Conservation (phyloP, 2,329 filamentous ascomycete genomes). For the Ophiostoma tasmaniense region DNA sequence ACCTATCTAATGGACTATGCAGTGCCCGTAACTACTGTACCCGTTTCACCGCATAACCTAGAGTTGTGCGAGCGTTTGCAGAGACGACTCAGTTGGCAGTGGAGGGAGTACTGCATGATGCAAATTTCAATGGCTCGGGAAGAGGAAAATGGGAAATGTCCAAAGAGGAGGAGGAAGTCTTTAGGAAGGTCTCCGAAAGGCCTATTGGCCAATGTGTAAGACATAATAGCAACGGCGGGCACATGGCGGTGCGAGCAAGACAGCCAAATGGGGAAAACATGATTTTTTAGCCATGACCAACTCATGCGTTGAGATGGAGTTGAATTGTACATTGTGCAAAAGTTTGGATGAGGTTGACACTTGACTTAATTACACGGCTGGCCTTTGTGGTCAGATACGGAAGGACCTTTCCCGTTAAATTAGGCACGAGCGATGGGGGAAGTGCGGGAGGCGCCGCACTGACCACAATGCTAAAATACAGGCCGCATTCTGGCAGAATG, state of each 20-base stretch:
- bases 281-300: too few relatives aligned
- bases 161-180: background rate
- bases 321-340: background rate
- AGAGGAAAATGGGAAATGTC: background rate
- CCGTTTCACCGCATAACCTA: background rate
- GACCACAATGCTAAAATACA: background rate
- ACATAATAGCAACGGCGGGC: background rate
- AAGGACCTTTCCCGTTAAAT: background rate
- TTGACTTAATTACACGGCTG: background rate
- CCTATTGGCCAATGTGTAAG: background rate
- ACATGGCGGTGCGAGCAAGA: background rate
- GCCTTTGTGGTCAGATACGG: background rate
- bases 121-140: background rate
- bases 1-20: background rate
- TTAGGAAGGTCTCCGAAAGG: background rate
- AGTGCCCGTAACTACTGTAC: background rate
- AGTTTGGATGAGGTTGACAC: background rate
- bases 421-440: background rate
- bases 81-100: background rate
- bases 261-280: too few relatives aligned
- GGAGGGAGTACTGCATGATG: background rate
- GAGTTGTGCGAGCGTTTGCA: background rate
- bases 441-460: constrained; percentile 9
- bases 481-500: background rate
- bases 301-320: background rate